A percentile compares a stretch with the other conserved stretches of the same genome.
Evolutionary conservation across 2,329 filamentous ascomycete species (phyloP).

Genomic region (Hymenoscyphus fructigenus): DNA sequence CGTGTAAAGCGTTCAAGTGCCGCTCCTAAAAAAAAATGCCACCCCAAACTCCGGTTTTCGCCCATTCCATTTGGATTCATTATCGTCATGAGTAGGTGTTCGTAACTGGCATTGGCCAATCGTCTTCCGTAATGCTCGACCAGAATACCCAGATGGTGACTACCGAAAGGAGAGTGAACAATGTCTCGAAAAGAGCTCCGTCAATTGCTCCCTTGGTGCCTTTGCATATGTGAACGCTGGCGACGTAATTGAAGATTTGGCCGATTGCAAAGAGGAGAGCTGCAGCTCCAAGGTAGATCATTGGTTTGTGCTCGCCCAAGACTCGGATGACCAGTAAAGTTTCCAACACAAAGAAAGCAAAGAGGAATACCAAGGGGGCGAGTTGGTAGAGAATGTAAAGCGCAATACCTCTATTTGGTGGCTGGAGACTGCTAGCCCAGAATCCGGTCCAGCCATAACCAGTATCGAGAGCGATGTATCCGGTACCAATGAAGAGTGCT

Average conservation of each 20-base stretch:
- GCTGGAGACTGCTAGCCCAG: conserved; percentile 62
- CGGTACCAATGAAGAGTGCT: conserved; percentile 81
- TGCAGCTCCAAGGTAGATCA: conserved; percentile 79
- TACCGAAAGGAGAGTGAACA: conserved; percentile 86
- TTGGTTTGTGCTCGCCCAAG: conserved; percentile 85
- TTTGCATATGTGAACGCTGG: conserved; percentile 87
- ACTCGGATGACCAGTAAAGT: conserved; percentile 79
- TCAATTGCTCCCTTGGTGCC: conserved; percentile 85
- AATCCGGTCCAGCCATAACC: conserved; percentile 80
- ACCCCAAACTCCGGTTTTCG: conserved; percentile 31
- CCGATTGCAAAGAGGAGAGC: conserved; percentile 83
- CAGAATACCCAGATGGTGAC: conserved; percentile 90
- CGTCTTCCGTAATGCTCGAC: conserved; percentile 98
- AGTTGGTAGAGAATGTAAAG: conserved; percentile 95
- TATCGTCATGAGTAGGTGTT: conserved; percentile 34
- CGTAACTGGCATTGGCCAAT: conserved; percentile 70
- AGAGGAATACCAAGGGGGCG: conserved; percentile 83
- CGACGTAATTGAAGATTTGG: conserved; percentile 93
- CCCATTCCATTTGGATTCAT: conserved; percentile 15
- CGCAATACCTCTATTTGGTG: conserved; percentile 72
- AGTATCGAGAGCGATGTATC: conserved; percentile 94
- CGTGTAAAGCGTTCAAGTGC: conserved; percentile 27
- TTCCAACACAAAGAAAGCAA: conserved; percentile 83
- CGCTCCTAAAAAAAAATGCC: conserved; percentile 26
- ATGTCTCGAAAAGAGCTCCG: conserved; percentile 85